Conservation (phyloP, 208 protist species). For the Trichomonas vaginalis region DNA sequence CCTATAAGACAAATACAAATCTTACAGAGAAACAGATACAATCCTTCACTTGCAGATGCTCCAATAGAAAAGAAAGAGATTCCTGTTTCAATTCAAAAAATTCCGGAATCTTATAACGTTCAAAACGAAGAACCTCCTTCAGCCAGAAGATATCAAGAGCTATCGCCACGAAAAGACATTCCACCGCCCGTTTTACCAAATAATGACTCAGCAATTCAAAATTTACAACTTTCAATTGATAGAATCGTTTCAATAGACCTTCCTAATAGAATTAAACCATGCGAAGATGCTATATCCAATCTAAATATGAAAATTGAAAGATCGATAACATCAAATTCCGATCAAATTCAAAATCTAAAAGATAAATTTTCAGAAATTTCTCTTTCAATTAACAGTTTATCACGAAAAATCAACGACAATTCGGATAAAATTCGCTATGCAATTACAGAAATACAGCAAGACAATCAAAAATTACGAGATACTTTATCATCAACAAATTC, state of each 20-base stretch:
- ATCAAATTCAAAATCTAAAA: background rate
- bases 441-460: background rate
- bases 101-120: background rate
- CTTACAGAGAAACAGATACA: background rate
- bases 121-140: background rate
- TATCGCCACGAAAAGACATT: background rate
- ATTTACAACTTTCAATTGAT: background rate
- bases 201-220: background rate
- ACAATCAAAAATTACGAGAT: background rate
- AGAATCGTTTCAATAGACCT: background rate
- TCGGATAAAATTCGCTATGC: background rate
- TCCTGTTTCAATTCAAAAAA: background rate
- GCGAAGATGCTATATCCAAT: background rate
- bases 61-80: background rate
- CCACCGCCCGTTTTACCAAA: background rate
- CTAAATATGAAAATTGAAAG: background rate
- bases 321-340: background rate
- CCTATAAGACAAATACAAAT: background rate
- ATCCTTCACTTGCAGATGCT: background rate
- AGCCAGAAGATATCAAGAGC: background rate
- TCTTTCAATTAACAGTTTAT: background rate
- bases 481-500: background rate
- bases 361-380: background rate
- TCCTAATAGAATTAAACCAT: background rate
- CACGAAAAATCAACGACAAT: background rate